These are phyloP conservation scores for Penicillium odoratum DNA, from an alignment of 495 filamentous ascomycete genomes.

Conservation along the genomic window DNA sequence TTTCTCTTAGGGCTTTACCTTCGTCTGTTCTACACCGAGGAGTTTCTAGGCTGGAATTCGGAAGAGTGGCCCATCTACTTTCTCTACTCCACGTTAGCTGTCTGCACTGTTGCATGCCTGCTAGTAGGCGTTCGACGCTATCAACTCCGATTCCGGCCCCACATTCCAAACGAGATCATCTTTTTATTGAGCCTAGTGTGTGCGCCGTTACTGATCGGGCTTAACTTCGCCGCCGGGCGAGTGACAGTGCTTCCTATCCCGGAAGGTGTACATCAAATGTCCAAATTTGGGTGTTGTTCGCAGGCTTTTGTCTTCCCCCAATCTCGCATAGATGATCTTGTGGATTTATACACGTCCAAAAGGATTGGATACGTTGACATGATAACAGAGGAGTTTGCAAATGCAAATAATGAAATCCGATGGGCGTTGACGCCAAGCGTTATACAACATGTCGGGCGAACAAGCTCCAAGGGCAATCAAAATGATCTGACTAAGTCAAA, in stretches of 20 bases:
- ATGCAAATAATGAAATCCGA: conserved; percentile 33
- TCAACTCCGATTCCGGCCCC: neutral
- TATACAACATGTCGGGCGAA: conserved; percentile 52
- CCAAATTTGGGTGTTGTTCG: conserved; percentile 50
- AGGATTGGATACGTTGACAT: conserved; percentile 36
- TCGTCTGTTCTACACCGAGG: conserved; percentile 58
- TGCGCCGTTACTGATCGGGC: conserved; percentile 29
- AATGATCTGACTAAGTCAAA: neutral
- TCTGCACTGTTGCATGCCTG: conserved; percentile 13
- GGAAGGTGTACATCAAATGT: conserved; percentile 48
- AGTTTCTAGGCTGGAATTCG: conserved; percentile 53
- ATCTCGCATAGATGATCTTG: conserved; percentile 30
- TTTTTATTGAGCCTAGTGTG: conserved; percentile 20
- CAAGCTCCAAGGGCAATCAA: conserved; percentile 32
- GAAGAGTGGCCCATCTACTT: conserved; percentile 49
- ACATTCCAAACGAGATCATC: conserved; percentile 11
- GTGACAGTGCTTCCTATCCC: conserved; percentile 36
- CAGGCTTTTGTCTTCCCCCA: conserved; percentile 46
- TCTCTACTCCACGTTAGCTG: conserved; percentile 24
- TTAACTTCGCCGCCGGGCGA: conserved; percentile 37
- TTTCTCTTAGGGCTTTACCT: conserved; percentile 45
- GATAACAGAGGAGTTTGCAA: conserved; percentile 49
- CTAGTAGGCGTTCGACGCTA: neutral
- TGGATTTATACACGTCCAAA: conserved; percentile 15
- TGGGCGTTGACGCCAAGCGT: conserved; percentile 53